These are phyloP conservation scores for Candida pseudoglaebosa DNA, from an alignment of 805 yeast species.

Conservation along the genomic window DNA sequence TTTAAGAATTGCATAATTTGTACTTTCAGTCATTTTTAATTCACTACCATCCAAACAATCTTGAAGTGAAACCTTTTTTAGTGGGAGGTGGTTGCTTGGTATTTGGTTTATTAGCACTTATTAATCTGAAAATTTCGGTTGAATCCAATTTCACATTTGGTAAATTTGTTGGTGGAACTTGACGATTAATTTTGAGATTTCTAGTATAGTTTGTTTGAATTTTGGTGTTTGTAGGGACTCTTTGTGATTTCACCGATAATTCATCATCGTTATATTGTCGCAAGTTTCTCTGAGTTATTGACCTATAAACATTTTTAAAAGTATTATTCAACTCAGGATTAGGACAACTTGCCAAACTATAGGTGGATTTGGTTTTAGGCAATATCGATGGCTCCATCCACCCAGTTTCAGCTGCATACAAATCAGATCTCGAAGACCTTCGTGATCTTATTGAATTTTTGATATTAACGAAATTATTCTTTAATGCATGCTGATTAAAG, in stretches of 20 bases:
- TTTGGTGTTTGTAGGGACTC: constrained; percentile 14
- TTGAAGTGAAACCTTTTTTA: constrained; percentile 19
- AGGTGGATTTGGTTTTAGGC: constrained; percentile 21
- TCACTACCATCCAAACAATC: constrained; percentile 38
- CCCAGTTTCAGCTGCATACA: constrained; percentile 41
- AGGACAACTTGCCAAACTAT: constrained; percentile 18
- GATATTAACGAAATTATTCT: constrained; percentile 3
- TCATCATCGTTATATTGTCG: constrained; percentile 11
- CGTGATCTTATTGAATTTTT: constrained; percentile 21
- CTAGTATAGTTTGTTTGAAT: constrained; percentile 7
- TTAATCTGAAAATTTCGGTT: constrained; percentile 11
- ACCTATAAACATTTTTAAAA: constrained; percentile 32
- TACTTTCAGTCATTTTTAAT: constrained; percentile 6
- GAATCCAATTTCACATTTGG: constrained; percentile 11
- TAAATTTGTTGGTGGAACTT: too few species aligned
- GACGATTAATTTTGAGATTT: neutral
- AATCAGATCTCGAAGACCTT: constrained; percentile 37
- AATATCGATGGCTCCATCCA: constrained; percentile 48
- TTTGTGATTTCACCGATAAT: constrained; percentile 13
- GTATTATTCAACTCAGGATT: constrained; percentile 25
- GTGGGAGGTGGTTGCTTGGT: neutral
- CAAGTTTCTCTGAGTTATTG: constrained; percentile 33
- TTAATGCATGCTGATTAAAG: constrained; percentile 6
- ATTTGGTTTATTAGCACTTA: constrained; percentile 8
- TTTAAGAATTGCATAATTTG: constrained; percentile 3